Percentiles rank a stretch among this genome's conserved stretches.
Conservation (phyloP, 495 filamentous ascomycete species). For the Talaromyces proteolyticus region DNA sequence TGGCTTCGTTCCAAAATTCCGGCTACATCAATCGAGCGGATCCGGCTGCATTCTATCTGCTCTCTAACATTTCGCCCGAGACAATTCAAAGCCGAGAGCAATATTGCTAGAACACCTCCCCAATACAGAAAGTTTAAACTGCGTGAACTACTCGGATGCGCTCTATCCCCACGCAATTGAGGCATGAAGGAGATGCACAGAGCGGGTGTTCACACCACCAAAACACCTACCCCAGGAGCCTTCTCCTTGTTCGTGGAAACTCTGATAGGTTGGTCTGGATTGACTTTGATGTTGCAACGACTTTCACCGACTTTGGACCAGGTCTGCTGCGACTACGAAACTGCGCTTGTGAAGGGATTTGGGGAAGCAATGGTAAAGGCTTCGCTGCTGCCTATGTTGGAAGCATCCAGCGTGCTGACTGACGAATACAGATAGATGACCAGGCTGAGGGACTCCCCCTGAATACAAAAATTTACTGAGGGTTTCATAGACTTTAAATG, state of each 20-base stretch:
- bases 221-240: slow-evolving; percentile 19
- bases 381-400: neutral
- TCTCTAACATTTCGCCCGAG: slow-evolving; percentile 11
- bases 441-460: slow-evolving; percentile 18
- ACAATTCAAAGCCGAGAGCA: slow-evolving; percentile 9
- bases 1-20: slow-evolving; percentile 15
- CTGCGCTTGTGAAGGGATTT: slow-evolving; percentile 9
- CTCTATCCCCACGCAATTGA: slow-evolving; percentile 13
- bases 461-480: slow-evolving; percentile 19
- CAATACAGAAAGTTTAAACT: slow-evolving; percentile 15
- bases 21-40: slow-evolving; percentile 12
- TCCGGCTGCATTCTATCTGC: slow-evolving; percentile 11
- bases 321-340: slow-evolving; percentile 12
- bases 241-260: slow-evolving; percentile 13
- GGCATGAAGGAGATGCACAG: slow-evolving; percentile 13
- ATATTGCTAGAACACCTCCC: slow-evolving; percentile 18
- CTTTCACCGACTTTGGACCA: slow-evolving; percentile 11
- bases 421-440: slow-evolving; percentile 14
- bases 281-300: slow-evolving; percentile 22
- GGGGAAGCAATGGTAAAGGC: slow-evolving; percentile 1
- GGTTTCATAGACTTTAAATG: too few relatives aligned
- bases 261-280: slow-evolving; percentile 14
- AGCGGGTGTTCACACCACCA: slow-evolving; percentile 11
- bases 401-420: slow-evolving; percentile 5
- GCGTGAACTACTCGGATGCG: slow-evolving; percentile 18